These are phyloP conservation scores for Moesziomyces globuligerus DNA, from an alignment of 1,284 basidiomycete species.

Conservation along the genomic window DNA sequence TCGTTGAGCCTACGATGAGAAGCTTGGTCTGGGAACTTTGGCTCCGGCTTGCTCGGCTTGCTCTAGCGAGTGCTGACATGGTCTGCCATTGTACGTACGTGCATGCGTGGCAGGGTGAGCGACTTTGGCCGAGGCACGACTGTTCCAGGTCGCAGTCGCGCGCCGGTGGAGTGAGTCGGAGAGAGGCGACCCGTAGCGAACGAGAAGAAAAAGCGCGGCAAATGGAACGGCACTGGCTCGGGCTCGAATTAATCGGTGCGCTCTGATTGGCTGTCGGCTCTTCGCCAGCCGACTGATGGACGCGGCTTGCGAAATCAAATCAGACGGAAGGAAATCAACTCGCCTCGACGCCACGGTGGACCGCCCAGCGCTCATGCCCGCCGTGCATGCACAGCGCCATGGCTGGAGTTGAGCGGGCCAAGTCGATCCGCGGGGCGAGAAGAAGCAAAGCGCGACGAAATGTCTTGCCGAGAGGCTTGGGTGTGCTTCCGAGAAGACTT, in stretches of 20 bases:
- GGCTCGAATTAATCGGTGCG: conserved; percentile 9
- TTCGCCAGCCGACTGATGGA: conserved; percentile 12
- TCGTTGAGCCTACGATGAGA: too few species aligned
- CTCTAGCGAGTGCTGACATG: background rate
- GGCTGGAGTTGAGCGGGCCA: too few species aligned
- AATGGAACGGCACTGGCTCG: background rate
- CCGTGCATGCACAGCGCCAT: too few species aligned
- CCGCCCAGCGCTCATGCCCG: too few species aligned
- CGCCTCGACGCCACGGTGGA: too few species aligned
- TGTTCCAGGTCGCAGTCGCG: background rate
- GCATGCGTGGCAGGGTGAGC: background rate
- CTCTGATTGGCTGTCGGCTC: conserved; percentile 30
- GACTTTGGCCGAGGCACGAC: background rate
- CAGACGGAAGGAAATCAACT: background rate
- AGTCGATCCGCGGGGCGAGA: background rate
- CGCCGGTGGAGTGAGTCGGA: background rate
- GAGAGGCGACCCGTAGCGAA: background rate
- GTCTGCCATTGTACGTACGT: background rate
- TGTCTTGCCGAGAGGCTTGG: background rate
- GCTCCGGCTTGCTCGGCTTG: background rate
- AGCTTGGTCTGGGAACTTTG: background rate
- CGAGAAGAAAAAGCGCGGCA: background rate
- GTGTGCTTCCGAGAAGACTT: background rate
- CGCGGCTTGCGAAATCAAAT: conserved; percentile 4
- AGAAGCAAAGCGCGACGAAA: background rate